A percentile compares a stretch with the other conserved stretches of the same genome.
These are phyloP conservation scores for Vitis hybrid DNA, from an alignment of 177 flowering plant species.

Conservation along the genomic window DNA sequence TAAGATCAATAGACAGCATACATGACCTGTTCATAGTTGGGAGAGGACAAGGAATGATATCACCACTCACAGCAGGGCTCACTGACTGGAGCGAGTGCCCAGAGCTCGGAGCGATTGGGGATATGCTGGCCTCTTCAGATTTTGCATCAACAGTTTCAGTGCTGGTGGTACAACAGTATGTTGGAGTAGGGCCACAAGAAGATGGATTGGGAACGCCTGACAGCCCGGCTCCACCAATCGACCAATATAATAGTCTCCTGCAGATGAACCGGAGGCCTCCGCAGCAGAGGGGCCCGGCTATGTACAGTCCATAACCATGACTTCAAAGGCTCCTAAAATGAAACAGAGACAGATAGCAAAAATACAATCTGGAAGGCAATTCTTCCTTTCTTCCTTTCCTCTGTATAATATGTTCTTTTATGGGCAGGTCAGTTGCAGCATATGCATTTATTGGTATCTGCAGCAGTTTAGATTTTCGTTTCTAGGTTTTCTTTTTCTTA, in stretches of 20 bases:
- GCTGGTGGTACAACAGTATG: slow-evolving; percentile 30
- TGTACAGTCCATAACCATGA: too few relatives aligned
- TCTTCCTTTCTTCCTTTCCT: too few relatives aligned
- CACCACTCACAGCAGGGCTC: slow-evolving; percentile 14
- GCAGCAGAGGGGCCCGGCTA: too few relatives aligned
- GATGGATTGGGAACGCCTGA: slow-evolving; percentile 29
- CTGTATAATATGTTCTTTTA: too few relatives aligned
- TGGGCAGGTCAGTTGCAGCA: too few relatives aligned
- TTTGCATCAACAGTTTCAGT: background rate
- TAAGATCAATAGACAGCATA: slow-evolving; percentile 23
- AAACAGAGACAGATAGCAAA: too few relatives aligned
- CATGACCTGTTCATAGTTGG: slow-evolving; percentile 33
- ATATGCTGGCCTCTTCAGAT: slow-evolving; percentile 6
- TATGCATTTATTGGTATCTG: too few relatives aligned
- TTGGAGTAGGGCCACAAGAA: slow-evolving; percentile 22
- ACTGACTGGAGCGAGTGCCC: slow-evolving; percentile 21
- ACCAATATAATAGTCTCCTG: background rate
- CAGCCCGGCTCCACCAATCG: slow-evolving; percentile 16
- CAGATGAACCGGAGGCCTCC: too few relatives aligned
- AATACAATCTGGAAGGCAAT: too few relatives aligned
- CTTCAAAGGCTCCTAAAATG: too few relatives aligned
- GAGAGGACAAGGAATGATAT: slow-evolving; percentile 8
- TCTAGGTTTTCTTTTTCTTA: too few relatives aligned
- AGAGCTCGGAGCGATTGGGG: slow-evolving; percentile 24
- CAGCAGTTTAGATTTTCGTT: too few relatives aligned